Conservation (phyloP, 345 rosid species). For the Corchorus capsularis region DNA sequence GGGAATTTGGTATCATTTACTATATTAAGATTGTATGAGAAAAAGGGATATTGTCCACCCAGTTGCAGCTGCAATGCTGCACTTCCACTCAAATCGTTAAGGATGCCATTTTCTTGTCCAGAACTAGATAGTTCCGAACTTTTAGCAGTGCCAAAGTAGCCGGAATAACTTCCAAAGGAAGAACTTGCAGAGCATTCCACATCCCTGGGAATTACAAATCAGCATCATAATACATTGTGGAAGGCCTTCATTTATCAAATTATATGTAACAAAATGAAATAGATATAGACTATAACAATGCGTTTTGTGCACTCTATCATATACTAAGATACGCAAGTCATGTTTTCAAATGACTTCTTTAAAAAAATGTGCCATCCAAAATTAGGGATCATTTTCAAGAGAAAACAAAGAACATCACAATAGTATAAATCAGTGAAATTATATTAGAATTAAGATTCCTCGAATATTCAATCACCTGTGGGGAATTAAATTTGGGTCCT, state of each 20-base stretch:
- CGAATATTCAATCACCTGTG: conserved; percentile 42
- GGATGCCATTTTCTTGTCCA: conserved; percentile 61
- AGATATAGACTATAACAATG: background rate
- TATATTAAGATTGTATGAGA: conserved; percentile 49
- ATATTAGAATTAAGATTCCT: conserved; percentile 1
- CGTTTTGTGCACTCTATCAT: background rate
- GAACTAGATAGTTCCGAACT: conserved; percentile 63
- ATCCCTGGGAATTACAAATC: conserved; percentile 48
- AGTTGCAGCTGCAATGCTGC: conserved; percentile 49
- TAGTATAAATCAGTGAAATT: background rate
- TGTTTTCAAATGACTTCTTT: background rate
- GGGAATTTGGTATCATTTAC: conserved; percentile 51
- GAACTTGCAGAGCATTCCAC: conserved; percentile 72
- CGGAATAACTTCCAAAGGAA: conserved; percentile 71
- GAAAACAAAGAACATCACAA: background rate
- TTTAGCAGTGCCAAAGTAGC: conserved; percentile 62
- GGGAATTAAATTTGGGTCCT: conserved; percentile 54
- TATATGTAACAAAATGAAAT: background rate
- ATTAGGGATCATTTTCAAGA: background rate
- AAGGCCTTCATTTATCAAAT: background rate
- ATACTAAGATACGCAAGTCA: background rate
- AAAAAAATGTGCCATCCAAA: background rate
- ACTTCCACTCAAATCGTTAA: conserved; percentile 55
- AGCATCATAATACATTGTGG: background rate
- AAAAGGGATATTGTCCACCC: conserved; percentile 47